These are phyloP conservation scores for Phytophthora uliginosa DNA, from an alignment of 352 stramenopile species.

Conservation along the genomic window DNA sequence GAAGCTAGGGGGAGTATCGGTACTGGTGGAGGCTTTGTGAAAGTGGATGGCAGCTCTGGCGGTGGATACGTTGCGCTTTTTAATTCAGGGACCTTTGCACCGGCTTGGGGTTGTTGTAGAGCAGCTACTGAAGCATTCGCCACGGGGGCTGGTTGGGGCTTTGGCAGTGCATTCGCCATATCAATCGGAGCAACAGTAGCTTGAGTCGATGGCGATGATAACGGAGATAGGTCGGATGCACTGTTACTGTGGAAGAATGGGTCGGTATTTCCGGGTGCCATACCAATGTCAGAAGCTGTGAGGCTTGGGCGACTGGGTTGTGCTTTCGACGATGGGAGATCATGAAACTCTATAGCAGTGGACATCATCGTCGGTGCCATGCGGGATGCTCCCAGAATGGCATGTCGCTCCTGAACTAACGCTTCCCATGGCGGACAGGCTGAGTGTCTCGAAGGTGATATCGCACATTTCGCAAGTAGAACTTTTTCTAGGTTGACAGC, in stretches of 20 bases:
- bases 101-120: conserved; percentile 3
- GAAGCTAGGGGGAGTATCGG: conserved; percentile 23
- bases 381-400: conserved; percentile 36
- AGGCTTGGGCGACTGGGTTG: conserved; percentile 14
- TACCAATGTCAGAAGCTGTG: conserved; percentile 7
- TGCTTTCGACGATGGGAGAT: conserved; percentile 6
- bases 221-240: conserved; percentile 18
- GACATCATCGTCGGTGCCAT: conserved; percentile 12
- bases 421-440: conserved; percentile 79
- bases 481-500: conserved; percentile 76
- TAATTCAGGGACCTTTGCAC: conserved; percentile 8
- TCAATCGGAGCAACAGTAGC: conserved; percentile 33
- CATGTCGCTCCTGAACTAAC: conserved; percentile 80
- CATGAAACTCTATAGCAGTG: conserved; percentile 1
- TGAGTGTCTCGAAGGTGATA: conserved; percentile 76
- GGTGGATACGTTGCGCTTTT: conserved; percentile 6
- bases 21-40: conserved; percentile 19
- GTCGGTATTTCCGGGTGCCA: background rate
- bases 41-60: conserved; percentile 4
- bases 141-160: conserved; percentile 12
- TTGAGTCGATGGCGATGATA: conserved; percentile 19
- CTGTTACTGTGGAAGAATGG: conserved; percentile 16
- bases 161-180: conserved; percentile 14
- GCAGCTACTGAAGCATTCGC: conserved; percentile 1
- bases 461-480: conserved; percentile 75